Percentiles rank a stretch among this genome's conserved stretches.
Evolutionary conservation across 179 eudicot genomes (phyloP).

Genomic region (Vitellaria paradoxa): DNA sequence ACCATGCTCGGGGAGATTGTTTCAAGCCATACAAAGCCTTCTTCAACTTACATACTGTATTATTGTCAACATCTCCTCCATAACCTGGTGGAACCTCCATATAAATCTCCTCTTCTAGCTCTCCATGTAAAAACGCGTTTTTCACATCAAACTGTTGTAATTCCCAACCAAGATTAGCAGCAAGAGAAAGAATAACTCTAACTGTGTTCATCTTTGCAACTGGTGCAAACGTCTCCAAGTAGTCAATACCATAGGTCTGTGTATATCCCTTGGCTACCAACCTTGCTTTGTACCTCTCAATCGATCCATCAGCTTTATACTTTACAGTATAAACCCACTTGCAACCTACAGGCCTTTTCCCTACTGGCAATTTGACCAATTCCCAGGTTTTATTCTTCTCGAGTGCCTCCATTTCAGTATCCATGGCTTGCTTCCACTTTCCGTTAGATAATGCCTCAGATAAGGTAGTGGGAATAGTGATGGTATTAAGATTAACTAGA

Average conservation of each 20-base stretch:
- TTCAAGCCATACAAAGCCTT: neutral
- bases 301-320: neutral
- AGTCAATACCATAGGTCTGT: neutral
- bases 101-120: neutral
- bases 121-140: neutral
- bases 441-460: neutral
- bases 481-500: neutral
- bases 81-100: neutral
- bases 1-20: neutral
- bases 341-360: neutral
- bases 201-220: neutral
- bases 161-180: neutral
- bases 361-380: neutral
- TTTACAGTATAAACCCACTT: neutral
- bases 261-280: neutral
- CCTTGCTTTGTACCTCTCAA: neutral
- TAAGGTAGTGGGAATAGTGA: neutral
- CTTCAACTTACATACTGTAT: neutral
- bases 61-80: neutral
- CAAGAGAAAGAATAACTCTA: neutral
- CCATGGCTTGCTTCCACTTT: neutral
- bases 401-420: neutral
- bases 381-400: neutral
- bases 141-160: neutral
- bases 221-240: neutral